These are phyloP conservation scores for Syzygium aqueum DNA, from an alignment of 345 rosid species.

Conservation along the genomic window DNA sequence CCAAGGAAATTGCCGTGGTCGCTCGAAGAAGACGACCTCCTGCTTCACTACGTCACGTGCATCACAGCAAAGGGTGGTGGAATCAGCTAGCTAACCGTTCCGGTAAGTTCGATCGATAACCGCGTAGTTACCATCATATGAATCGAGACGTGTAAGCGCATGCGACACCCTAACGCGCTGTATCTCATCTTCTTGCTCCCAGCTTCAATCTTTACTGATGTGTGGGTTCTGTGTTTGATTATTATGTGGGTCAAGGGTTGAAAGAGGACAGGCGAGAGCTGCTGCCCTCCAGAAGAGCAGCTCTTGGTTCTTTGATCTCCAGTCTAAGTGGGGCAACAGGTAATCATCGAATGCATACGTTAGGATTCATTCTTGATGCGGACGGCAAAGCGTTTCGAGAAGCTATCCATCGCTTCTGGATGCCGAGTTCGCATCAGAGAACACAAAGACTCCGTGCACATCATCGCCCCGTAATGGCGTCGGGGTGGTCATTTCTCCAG, in stretches of 20 bases:
- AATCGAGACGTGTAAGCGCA: neutral
- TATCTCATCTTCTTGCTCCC: neutral
- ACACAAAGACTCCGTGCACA: neutral
- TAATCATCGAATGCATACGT: too few relatives aligned
- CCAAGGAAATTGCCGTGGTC: neutral
- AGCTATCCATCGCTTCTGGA: neutral
- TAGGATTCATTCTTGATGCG: too few relatives aligned
- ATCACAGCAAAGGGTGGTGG: neutral
- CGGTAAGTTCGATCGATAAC: too few relatives aligned
- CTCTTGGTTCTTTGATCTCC: neutral
- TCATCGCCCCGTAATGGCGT: neutral
- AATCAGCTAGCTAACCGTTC: neutral
- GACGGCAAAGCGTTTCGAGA: too few relatives aligned
- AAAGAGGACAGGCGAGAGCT: neutral
- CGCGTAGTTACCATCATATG: too few relatives aligned
- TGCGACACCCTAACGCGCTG: rapidly evolving
- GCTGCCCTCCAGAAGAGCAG: neutral
- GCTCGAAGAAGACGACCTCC: neutral
- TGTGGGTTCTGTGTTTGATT: neutral
- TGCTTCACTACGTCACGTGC: neutral
- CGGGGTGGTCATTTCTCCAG: neutral
- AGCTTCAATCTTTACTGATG: neutral
- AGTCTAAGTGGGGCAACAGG: too few relatives aligned
- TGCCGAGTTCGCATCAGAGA: neutral
- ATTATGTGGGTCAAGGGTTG: neutral